phyloP scores from a whole-genome alignment of 2,329 filamentous ascomycete genomes.

The Paecilomyces sp. region DNA sequence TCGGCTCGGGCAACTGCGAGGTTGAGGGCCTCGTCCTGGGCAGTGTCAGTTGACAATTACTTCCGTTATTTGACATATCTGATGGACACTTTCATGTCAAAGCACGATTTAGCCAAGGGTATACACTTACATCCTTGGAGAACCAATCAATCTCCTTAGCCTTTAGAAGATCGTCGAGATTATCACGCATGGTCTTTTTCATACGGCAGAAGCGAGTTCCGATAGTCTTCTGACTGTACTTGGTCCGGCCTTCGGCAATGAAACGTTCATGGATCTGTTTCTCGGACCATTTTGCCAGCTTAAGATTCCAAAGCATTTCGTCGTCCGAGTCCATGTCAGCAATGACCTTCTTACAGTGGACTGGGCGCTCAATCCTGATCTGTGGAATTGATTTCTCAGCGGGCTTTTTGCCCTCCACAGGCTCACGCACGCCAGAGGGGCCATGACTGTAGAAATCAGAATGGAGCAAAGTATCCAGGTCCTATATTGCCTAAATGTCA shows the following conservation, averaged over 20 bases:
- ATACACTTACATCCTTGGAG: conserved; percentile 36
- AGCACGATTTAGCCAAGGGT: neutral
- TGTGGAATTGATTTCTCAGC: conserved; percentile 1
- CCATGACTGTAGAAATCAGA: neutral
- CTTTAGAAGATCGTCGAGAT: conserved; percentile 39
- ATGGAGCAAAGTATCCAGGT: neutral
- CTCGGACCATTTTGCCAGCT: conserved; percentile 31
- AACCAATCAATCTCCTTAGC: conserved; percentile 45
- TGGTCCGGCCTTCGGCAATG: conserved; percentile 32
- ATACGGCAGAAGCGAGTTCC: conserved; percentile 42
- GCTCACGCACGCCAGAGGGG: neutral
- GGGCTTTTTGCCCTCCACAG: neutral
- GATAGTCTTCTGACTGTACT: conserved; percentile 42
- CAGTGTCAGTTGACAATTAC: neutral
- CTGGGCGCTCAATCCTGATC: conserved; percentile 34
- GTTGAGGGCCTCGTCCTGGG: conserved; percentile 38
- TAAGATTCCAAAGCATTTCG: conserved; percentile 28
- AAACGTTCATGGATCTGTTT: conserved; percentile 38
- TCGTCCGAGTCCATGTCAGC: conserved; percentile 43
- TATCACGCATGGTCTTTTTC: conserved; percentile 33
- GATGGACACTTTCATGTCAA: neutral
- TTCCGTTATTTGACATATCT: neutral
- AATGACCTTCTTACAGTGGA: conserved; percentile 36
- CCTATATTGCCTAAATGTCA: neutral
- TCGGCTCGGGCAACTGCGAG: conserved; percentile 35